Evolutionary conservation across 495 filamentous ascomycete genomes (phyloP).

Genomic region (Bathelium albidoporum): DNA sequence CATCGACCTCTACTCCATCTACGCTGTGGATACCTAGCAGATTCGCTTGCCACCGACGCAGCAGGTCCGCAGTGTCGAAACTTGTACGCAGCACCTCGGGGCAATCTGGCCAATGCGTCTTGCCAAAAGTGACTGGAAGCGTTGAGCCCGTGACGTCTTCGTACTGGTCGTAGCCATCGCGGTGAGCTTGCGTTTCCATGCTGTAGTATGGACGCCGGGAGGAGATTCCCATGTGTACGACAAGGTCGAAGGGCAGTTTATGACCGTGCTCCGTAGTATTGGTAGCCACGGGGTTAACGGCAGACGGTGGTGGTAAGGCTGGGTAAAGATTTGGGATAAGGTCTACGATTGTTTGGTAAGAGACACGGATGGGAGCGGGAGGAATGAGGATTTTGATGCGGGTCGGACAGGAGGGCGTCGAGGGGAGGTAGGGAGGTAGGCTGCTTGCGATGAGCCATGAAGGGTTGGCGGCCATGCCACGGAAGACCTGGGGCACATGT

Average conservation of each 20-base stretch:
- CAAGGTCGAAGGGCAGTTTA: constrained; percentile 42
- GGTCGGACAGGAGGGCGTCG: constrained; percentile 14
- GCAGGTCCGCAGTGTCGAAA: constrained; percentile 45
- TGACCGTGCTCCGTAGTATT: constrained; percentile 23
- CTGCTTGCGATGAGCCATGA: constrained; percentile 26
- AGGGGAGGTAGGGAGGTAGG: constrained; percentile 17
- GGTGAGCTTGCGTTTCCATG: constrained; percentile 58
- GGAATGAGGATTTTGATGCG: constrained; percentile 54
- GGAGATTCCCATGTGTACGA: constrained; percentile 76
- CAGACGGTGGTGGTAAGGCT: background rate
- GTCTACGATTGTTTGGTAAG: constrained; percentile 53
- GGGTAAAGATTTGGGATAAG: constrained; percentile 49
- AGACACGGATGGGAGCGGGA: constrained; percentile 56
- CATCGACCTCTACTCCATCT: constrained; percentile 36
- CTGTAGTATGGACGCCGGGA: constrained; percentile 56
- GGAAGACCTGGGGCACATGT: constrained; percentile 20
- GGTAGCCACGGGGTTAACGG: constrained; percentile 18
- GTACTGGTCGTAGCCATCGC: constrained; percentile 60
- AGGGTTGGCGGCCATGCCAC: constrained; percentile 16
- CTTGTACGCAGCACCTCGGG: constrained; percentile 39
- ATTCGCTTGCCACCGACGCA: constrained; percentile 42
- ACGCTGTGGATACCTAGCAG: constrained; percentile 14
- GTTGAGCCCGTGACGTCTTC: constrained; percentile 60
- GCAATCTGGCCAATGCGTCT: constrained; percentile 39
- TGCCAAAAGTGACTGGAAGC: constrained; percentile 43